Percentiles rank a stretch among this genome's conserved stretches.
Conservation (phyloP, 805 yeast species). For the Candida insectalens region DNA sequence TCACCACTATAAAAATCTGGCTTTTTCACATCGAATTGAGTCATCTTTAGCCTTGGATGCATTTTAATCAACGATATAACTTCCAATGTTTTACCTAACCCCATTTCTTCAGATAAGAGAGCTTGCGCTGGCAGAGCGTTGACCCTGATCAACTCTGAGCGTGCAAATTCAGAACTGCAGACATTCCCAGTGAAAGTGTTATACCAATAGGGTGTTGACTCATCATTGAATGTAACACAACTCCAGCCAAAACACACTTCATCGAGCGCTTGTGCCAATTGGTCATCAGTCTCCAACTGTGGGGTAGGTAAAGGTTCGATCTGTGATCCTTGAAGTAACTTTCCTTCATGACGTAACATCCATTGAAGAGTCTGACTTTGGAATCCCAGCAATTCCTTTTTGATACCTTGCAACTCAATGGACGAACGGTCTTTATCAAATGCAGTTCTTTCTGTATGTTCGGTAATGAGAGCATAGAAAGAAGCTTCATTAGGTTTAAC, state of each 20-base stretch:
- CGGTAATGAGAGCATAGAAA: slow-evolving; percentile 43
- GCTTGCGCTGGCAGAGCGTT: slow-evolving; percentile 37
- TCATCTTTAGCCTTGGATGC: slow-evolving; percentile 40
- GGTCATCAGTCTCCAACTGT: slow-evolving; percentile 10
- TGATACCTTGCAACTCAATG: slow-evolving; percentile 9
- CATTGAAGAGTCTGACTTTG: slow-evolving; percentile 48
- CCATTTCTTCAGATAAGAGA: slow-evolving; percentile 91
- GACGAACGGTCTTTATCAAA: slow-evolving; percentile 5
- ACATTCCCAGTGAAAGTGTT: slow-evolving; percentile 43
- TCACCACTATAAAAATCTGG: slow-evolving; percentile 30
- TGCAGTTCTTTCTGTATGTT: slow-evolving; percentile 26
- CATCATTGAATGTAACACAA: slow-evolving; percentile 9
- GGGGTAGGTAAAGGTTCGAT: background rate
- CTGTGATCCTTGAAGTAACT: slow-evolving; percentile 12
- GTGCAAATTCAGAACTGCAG: slow-evolving; percentile 24
- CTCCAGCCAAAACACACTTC: slow-evolving; percentile 47
- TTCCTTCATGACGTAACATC: slow-evolving; percentile 45
- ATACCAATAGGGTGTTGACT: slow-evolving; percentile 26
- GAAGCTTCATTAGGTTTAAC: slow-evolving; percentile 19
- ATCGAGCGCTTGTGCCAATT: slow-evolving; percentile 26
- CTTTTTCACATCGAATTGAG: slow-evolving; percentile 13
- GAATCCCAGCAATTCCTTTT: slow-evolving; percentile 26
- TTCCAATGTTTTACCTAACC: slow-evolving; percentile 91
- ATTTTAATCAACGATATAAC: slow-evolving; percentile 53
- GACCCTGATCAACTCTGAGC: no score